Evolutionary conservation across 495 filamentous ascomycete species (phyloP).

Genomic region (Penicillium manginii): DNA sequence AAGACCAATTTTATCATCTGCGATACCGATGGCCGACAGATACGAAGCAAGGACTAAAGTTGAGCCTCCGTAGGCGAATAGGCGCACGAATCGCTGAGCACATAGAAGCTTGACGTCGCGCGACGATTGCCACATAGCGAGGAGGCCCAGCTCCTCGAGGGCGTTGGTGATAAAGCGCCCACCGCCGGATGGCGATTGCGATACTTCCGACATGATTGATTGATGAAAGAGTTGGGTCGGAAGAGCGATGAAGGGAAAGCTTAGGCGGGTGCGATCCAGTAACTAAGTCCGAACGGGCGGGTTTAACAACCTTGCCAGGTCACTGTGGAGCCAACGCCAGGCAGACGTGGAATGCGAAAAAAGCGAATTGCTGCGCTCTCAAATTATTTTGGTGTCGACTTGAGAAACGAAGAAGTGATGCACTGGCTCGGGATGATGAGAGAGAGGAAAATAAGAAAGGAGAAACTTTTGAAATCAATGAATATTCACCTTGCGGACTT

Average conservation of each 20-base stretch:
- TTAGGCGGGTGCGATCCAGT: background rate
- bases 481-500: no score
- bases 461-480: no score
- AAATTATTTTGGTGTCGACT: no score
- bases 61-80: slow-evolving; percentile 78
- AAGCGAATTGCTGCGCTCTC: background rate
- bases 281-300: background rate
- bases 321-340: background rate
- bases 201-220: slow-evolving; percentile 5
- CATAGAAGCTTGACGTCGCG: slow-evolving; percentile 76
- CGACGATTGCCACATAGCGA: slow-evolving; percentile 44
- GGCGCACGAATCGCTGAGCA: slow-evolving; percentile 72
- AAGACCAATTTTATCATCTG: slow-evolving; percentile 75
- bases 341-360: background rate
- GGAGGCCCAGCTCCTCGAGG: slow-evolving; percentile 43
- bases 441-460: no score
- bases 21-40: slow-evolving; percentile 65
- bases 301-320: background rate
- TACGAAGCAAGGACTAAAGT: slow-evolving; percentile 76
- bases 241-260: background rate
- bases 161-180: slow-evolving; percentile 16
- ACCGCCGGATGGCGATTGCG: slow-evolving; percentile 12
- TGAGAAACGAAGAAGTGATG: no score
- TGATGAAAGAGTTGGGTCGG: background rate
- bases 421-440: no score